Evolutionary conservation across 257 asterid genomes (phyloP), one percentile per base, ranked within the genome.

Genomic region (Ophiorrhiza pumila): DNA sequence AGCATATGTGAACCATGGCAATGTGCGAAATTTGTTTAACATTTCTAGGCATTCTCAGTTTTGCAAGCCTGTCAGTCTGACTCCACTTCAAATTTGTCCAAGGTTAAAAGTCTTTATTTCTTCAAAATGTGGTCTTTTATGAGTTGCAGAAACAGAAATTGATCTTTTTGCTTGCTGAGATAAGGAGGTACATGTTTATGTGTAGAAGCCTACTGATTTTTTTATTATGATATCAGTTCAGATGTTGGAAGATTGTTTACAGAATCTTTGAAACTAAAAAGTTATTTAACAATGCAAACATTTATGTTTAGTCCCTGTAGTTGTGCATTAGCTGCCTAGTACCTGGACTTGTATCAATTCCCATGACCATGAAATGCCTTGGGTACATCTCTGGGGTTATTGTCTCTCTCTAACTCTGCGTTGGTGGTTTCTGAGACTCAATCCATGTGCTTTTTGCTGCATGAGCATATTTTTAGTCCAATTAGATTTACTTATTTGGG

Each of bases 401-500:
- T 57, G 55, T 64, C 56, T 37, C 13, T 22, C 43, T 9, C n/a
- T 50, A 7, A 45, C 41, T 22, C 20, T 7, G 15, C 42, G 23
- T 53, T n/a, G 0, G 34, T 64, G 20, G 35, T 67, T 45, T 58
- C 43, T 72, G 57, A 13, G 47, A 31, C 34, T 29, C 4, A 9
- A 41, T 58, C 31, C 9, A 1, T 2, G 11, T 34, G 10, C 42
- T 35, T 34, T 45, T 9, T 32, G 4, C 9, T 34, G 15, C 20
- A 52, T 4, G 35, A 46, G 22, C 47, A 18, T 45, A 65, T 58
- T 47, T 69, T 41, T 7, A 27, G 55, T 71, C 59, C 49, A 7
- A 57, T 68, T 32, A 70, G 37, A 52, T 76, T 78, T 37, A 20
- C 31, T 74, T 67, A 72, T 66, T 61, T 78, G 14, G 25, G 74